Conservation (phyloP, 148 eudicot species). For the Fagopyrum esculentum region DNA sequence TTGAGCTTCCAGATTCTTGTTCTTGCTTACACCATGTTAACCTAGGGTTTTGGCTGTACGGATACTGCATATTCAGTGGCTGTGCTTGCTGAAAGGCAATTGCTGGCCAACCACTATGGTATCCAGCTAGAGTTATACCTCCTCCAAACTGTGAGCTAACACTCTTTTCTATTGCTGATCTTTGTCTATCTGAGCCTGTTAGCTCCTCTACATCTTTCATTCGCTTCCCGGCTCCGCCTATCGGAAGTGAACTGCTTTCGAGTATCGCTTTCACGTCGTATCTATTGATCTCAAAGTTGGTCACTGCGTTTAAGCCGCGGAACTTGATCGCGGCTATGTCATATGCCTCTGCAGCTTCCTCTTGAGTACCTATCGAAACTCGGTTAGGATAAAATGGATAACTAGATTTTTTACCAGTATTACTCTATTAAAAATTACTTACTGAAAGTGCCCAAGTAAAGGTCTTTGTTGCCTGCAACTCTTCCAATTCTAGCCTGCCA, state of each 20-base stretch:
- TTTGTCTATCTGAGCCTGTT: conserved; percentile 15
- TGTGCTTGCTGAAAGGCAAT: conserved; percentile 18
- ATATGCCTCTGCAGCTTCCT: conserved; percentile 97
- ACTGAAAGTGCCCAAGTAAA: conserved; percentile 96
- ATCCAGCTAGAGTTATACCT: background rate
- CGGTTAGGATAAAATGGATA: background rate
- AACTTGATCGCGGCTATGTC: conserved; percentile 98
- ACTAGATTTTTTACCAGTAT: too few species aligned
- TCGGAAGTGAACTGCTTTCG: conserved; percentile 71
- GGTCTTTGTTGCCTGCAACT: conserved; percentile 98
- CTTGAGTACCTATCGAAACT: conserved; percentile 62
- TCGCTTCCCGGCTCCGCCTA: conserved; percentile 88
- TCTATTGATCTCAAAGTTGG: conserved; percentile 80
- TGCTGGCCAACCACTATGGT: conserved; percentile 43
- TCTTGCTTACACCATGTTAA: conserved; percentile 80
- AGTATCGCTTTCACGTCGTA: conserved; percentile 83
- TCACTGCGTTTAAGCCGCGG: conserved; percentile 80
- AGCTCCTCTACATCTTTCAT: conserved; percentile 63
- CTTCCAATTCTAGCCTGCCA: conserved; percentile 99
- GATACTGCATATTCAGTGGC: background rate
- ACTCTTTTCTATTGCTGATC: conserved; percentile 11
- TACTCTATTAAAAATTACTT: conserved; percentile 17
- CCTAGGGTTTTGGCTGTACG: conserved; percentile 20
- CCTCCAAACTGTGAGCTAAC: background rate
- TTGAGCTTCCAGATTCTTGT: conserved; percentile 22